Evolutionary conservation across 108 stramenopile genomes (phyloP).

Genomic region (Stephanodiscus minutulus): DNA sequence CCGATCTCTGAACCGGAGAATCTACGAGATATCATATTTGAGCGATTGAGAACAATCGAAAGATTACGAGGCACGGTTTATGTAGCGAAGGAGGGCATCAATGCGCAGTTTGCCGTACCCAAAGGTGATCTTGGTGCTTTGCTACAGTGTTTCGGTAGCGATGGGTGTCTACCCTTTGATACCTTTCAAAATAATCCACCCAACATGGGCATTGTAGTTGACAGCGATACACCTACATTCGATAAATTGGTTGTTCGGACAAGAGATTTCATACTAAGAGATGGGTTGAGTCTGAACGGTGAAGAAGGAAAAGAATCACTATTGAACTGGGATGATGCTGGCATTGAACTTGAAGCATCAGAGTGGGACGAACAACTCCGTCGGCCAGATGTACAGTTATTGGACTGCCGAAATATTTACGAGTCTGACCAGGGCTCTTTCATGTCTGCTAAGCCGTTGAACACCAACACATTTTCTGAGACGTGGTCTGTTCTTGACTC

Average conservation of each 20-base stretch:
- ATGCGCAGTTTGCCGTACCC: slow-evolving; percentile 91
- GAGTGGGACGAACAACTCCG: slow-evolving; percentile 60
- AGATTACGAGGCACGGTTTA: slow-evolving; percentile 67
- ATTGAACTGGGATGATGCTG: slow-evolving; percentile 63
- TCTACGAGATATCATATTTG: slow-evolving; percentile 46
- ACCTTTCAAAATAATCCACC: slow-evolving; percentile 44
- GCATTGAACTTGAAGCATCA: slow-evolving; percentile 45
- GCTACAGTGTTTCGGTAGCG: slow-evolving; percentile 33
- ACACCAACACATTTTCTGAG: slow-evolving; percentile 73
- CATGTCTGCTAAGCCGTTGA: slow-evolving; percentile 57
- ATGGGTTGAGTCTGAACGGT: slow-evolving; percentile 33
- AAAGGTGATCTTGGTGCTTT: slow-evolving; percentile 37
- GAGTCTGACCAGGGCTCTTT: slow-evolving; percentile 80
- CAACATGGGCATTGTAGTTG: slow-evolving; percentile 55
- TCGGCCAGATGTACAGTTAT: slow-evolving; percentile 26
- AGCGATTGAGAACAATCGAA: slow-evolving; percentile 29
- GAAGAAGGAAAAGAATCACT: slow-evolving; percentile 1
- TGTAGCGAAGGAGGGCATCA: slow-evolving; percentile 82
- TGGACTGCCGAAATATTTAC: slow-evolving; percentile 74
- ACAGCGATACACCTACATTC: slow-evolving; percentile 51
- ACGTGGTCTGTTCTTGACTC: slow-evolving; percentile 62
- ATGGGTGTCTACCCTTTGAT: slow-evolving; percentile 54
- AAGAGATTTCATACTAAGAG: slow-evolving; percentile 53
- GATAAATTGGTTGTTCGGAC: slow-evolving; percentile 58
- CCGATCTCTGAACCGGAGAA: slow-evolving; percentile 38